These are phyloP conservation scores for Tulasnella sp. DNA, from an alignment of 768 basidiomycete genomes.

Conservation along the genomic window DNA sequence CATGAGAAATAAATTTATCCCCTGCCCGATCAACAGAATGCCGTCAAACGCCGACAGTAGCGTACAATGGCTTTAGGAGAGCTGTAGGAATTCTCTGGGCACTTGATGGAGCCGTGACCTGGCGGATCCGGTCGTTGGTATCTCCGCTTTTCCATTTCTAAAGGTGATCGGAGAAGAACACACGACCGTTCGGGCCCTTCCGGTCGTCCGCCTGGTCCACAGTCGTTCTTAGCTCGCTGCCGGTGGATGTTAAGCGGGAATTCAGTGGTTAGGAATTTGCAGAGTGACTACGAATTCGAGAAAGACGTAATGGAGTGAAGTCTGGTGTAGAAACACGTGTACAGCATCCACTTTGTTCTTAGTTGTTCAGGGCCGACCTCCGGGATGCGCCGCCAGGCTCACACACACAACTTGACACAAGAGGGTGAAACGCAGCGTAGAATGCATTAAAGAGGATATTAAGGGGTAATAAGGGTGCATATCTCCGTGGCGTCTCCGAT, in stretches of 20 bases:
- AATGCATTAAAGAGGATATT: not conserved
- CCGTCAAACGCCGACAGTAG: too few relatives aligned
- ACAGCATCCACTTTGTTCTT: not conserved
- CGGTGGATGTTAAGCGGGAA: too few relatives aligned
- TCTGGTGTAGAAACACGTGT: too few relatives aligned
- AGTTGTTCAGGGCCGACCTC: not conserved
- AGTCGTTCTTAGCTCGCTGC: not conserved
- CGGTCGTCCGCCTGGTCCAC: not conserved
- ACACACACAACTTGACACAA: not conserved
- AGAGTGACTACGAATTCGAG: too few relatives aligned
- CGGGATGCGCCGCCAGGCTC: not conserved
- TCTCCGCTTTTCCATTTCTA: too few relatives aligned
- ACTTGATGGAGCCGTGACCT: too few relatives aligned
- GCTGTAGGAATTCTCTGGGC: not conserved
- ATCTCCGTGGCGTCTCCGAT: not conserved
- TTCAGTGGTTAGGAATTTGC: too few relatives aligned
- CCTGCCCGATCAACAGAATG: too few relatives aligned
- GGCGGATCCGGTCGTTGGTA: too few relatives aligned
- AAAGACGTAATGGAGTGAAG: too few relatives aligned
- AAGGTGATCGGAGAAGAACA: too few relatives aligned
- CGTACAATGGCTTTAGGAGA: not conserved
- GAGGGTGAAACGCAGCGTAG: not conserved
- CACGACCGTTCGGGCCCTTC: not conserved
- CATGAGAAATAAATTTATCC: too few relatives aligned
- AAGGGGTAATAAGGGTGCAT: not conserved